phyloP scores from a whole-genome alignment of 2,329 filamentous ascomycete species.

The Sporothrix protearum region DNA sequence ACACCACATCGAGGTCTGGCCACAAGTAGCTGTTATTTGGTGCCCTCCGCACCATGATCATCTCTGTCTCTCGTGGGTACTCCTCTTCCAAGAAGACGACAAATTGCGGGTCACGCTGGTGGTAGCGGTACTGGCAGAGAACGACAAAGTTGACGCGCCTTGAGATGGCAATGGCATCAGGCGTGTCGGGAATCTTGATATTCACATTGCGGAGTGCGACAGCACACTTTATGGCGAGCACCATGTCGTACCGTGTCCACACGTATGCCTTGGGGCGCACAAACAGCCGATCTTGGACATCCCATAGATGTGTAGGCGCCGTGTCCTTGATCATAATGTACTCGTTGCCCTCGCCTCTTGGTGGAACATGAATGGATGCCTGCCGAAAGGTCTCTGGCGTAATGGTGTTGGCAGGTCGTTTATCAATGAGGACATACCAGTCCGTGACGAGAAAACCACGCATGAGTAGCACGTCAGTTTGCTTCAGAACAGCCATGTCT shows the following conservation, averaged over 20 bases:
- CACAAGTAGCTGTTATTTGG: slow-evolving; percentile 21
- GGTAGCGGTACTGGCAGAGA: slow-evolving; percentile 19
- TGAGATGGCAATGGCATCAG: neutral
- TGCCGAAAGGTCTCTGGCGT: slow-evolving; percentile 9
- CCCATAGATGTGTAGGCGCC: slow-evolving; percentile 23
- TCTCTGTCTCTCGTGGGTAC: slow-evolving; percentile 17
- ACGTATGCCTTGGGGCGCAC: slow-evolving; percentile 21
- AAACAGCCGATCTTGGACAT: slow-evolving; percentile 24
- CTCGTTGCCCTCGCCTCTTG: neutral
- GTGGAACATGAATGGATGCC: slow-evolving; percentile 15
- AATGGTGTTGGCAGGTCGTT: neutral
- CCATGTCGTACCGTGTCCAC: slow-evolving; percentile 25
- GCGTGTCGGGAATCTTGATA: neutral
- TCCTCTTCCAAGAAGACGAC: slow-evolving; percentile 16
- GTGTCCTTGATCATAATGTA: slow-evolving; percentile 16
- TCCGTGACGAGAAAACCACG: slow-evolving; percentile 8
- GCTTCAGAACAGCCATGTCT: neutral
- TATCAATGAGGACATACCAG: slow-evolving; percentile 22
- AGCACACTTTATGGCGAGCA: slow-evolving; percentile 17
- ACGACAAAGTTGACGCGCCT: slow-evolving; percentile 17
- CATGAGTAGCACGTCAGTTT: neutral
- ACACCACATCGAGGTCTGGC: slow-evolving; percentile 16
- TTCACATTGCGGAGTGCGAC: neutral
- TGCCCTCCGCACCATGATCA: slow-evolving; percentile 21
- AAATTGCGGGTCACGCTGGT: neutral